These are phyloP conservation scores for Pleurotus pulmonarius DNA, from an alignment of 768 basidiomycete species.

Conservation along the genomic window DNA sequence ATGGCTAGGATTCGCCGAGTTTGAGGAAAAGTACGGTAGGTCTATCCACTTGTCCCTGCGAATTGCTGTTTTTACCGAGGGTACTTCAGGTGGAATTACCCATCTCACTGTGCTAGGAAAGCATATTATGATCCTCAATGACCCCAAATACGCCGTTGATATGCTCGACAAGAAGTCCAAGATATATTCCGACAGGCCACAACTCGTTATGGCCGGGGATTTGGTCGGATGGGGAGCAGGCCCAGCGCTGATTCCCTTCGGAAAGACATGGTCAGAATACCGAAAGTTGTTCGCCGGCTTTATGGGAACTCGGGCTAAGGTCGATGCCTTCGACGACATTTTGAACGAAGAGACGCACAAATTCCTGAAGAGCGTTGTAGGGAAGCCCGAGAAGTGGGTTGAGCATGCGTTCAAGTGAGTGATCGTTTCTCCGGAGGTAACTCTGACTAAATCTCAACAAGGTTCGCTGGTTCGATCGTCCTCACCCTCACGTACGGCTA, in stretches of 20 bases:
- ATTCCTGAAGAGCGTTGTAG: conserved; percentile 10
- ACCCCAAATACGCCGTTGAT: conserved; percentile 18
- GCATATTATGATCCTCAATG: conserved; percentile 25
- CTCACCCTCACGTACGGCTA: conserved; percentile 27
- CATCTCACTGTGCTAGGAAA: conserved; percentile 23
- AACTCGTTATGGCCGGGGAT: conserved; percentile 26
- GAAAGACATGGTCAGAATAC: conserved; percentile 15
- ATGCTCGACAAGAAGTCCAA: conserved; percentile 28
- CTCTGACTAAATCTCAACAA: neutral
- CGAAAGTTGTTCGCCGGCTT: conserved; percentile 16
- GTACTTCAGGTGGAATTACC: conserved; percentile 26
- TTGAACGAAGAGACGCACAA: conserved; percentile 11
- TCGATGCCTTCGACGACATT: conserved; percentile 12
- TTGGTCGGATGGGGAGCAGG: conserved; percentile 18
- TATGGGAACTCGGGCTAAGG: conserved; percentile 16
- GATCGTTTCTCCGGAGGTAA: neutral
- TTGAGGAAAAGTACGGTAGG: conserved; percentile 27
- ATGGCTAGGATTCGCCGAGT: conserved; percentile 49
- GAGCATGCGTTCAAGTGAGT: conserved; percentile 13
- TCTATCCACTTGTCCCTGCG: neutral
- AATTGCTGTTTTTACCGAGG: neutral
- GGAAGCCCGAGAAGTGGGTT: conserved; percentile 11
- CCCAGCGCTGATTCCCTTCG: conserved; percentile 13
- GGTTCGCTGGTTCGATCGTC: conserved; percentile 20
- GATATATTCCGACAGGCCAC: conserved; percentile 16